Conservation (phyloP, 805 yeast genomes). For the Lachancea sp. region DNA sequence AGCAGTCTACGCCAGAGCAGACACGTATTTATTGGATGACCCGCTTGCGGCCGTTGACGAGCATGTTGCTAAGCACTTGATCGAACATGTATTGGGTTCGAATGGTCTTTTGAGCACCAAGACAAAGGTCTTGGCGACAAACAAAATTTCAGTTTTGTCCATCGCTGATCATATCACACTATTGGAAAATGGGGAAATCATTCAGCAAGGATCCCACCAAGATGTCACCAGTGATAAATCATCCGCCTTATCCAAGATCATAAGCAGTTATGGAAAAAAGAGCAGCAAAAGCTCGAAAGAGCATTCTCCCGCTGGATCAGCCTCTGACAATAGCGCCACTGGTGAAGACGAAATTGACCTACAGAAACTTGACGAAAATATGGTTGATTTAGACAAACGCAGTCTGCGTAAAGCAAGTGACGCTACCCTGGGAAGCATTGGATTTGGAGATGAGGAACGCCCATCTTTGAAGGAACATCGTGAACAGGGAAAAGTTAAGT, state of each 20-base stretch:
- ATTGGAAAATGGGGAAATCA: slow-evolving; percentile 60
- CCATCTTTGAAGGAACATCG: slow-evolving; percentile 56
- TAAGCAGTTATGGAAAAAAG: slow-evolving; percentile 56
- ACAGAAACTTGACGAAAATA: slow-evolving; percentile 24
- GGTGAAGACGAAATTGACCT: slow-evolving; percentile 30
- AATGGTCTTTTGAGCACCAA: slow-evolving; percentile 69
- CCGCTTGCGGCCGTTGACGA: slow-evolving; percentile 96
- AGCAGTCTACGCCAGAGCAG: slow-evolving; percentile 93
- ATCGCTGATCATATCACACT: slow-evolving; percentile 66
- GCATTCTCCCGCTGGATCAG: slow-evolving; percentile 11
- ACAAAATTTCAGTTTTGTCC: slow-evolving; percentile 73
- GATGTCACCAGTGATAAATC: slow-evolving; percentile 40
- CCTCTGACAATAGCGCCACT: slow-evolving; percentile 7
- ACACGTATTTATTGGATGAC: slow-evolving; percentile 84
- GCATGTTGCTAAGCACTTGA: slow-evolving; percentile 85
- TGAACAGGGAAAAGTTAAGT: slow-evolving; percentile 90
- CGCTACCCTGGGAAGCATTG: slow-evolving; percentile 30
- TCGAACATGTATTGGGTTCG: slow-evolving; percentile 76
- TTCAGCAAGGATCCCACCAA: slow-evolving; percentile 58
- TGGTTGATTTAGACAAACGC: slow-evolving; percentile 27
- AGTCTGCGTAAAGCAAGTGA: slow-evolving; percentile 61
- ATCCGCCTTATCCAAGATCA: slow-evolving; percentile 47
- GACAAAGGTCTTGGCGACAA: slow-evolving; percentile 77
- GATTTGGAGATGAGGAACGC: slow-evolving; percentile 34
- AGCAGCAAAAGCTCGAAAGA: slow-evolving; percentile 21